Percentiles rank a stretch among this genome's conserved stretches.
Conservation (phyloP, 2,329 filamentous ascomycete species). For the Pestalotiopsis sp. region DNA sequence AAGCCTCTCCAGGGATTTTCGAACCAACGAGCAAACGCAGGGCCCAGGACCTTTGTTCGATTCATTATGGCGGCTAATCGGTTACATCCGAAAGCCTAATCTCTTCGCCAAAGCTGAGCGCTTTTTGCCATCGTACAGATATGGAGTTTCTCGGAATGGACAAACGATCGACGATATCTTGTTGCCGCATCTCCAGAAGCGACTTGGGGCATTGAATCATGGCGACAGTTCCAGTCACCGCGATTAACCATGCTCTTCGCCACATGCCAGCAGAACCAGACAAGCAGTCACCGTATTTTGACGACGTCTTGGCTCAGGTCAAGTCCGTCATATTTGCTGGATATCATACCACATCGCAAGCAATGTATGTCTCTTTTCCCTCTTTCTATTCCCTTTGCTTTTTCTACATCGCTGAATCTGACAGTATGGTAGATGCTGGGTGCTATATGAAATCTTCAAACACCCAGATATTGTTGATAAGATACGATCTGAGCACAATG, state of each 20-base stretch:
- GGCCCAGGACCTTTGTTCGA: not conserved
- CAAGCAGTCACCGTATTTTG: not conserved
- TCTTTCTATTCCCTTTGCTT: too few relatives aligned
- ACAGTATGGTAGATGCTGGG: slow-evolving; percentile 14
- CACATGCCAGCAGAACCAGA: not conserved
- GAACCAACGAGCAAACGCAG: not conserved
- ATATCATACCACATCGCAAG: slow-evolving; percentile 17
- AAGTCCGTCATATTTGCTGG: slow-evolving; percentile 14
- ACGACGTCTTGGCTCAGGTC: slow-evolving; percentile 12
- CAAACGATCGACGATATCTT: slow-evolving; percentile 1
- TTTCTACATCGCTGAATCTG: not conserved
- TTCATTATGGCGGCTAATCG: not conserved
- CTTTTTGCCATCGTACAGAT: slow-evolving; percentile 6
- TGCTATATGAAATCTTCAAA: slow-evolving; percentile 16
- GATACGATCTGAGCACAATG: not conserved
- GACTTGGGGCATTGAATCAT: not conserved
- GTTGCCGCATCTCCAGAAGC: slow-evolving; percentile 3
- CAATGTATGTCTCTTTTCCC: slow-evolving; percentile 10
- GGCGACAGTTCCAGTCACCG: slow-evolving; percentile 4
- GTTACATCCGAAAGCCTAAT: slow-evolving; percentile 5
- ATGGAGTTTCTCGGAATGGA: not conserved
- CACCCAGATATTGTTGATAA: not conserved
- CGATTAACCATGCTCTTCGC: slow-evolving; percentile 11
- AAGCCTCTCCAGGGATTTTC: slow-evolving; percentile 5
- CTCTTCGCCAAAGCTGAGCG: slow-evolving; percentile 12